Conservation (phyloP, 192 early-diverging fungal species). For the Mortierella antarctica region DNA sequence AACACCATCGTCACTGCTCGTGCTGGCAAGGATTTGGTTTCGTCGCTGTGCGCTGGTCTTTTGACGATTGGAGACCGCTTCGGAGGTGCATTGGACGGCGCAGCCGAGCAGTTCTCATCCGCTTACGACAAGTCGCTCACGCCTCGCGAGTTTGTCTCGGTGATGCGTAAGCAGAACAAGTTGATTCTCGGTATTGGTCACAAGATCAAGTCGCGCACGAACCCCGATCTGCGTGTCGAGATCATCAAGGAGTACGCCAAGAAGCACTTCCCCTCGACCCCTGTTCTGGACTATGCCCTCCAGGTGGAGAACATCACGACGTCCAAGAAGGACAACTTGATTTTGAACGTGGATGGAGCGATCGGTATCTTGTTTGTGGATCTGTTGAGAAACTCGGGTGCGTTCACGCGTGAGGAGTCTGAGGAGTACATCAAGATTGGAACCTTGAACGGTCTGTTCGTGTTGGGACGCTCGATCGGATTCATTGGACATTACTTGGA, state of each 20-base stretch:
- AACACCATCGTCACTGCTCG: slow-evolving; percentile 95
- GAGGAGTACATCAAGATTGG: slow-evolving; percentile 97
- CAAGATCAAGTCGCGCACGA: slow-evolving; percentile 99
- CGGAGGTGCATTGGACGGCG: slow-evolving; percentile 97
- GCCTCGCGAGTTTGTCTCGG: slow-evolving; percentile 94
- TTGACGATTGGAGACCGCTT: slow-evolving; percentile 98
- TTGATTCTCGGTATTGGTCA: slow-evolving; percentile 98
- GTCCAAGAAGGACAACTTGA: slow-evolving; percentile 98
- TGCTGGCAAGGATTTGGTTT: slow-evolving; percentile 97
- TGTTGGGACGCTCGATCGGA: slow-evolving; percentile 93
- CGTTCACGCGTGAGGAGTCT: slow-evolving; percentile 93
- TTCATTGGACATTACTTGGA: slow-evolving; percentile 99
- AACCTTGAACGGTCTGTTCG: slow-evolving; percentile 96
- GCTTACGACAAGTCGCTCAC: slow-evolving; percentile 95
- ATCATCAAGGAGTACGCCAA: slow-evolving; percentile 95
- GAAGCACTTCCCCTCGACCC: slow-evolving; percentile 86
- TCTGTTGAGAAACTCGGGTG: slow-evolving; percentile 89
- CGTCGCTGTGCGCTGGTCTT: slow-evolving; percentile 94
- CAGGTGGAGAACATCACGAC: slow-evolving; percentile 96
- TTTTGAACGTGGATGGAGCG: slow-evolving; percentile 94
- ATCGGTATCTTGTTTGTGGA: slow-evolving; percentile 97
- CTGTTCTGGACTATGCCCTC: slow-evolving; percentile 93
- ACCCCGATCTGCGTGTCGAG: slow-evolving; percentile 96
- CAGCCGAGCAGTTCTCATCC: slow-evolving; percentile 86
- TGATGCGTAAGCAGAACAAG: slow-evolving; percentile 96